A percentile compares a stretch with the other conserved stretches of the same genome.
These are phyloP conservation scores for Saccharomyces pastorianus DNA, from an alignment of 1,139 yeast species.

Conservation along the genomic window DNA sequence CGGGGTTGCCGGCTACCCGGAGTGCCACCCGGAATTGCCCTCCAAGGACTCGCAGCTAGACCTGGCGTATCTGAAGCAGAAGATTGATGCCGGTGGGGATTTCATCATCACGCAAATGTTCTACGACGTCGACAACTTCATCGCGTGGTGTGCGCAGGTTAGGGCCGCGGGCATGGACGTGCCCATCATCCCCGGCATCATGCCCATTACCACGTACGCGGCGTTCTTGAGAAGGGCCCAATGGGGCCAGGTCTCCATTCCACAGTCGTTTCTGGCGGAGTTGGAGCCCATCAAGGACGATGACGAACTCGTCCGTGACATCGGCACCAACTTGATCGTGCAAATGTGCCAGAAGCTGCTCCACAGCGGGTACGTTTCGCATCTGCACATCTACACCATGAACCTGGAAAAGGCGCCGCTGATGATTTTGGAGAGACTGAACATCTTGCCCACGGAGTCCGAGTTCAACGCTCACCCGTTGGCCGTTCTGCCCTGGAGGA, in stretches of 20 bases:
- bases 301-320: constrained; percentile 78
- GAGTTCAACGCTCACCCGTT: constrained; percentile 14
- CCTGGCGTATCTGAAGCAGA: constrained; percentile 66
- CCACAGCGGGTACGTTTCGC: constrained; percentile 67
- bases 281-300: constrained; percentile 85
- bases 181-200: constrained; percentile 94
- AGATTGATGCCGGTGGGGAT: constrained; percentile 87
- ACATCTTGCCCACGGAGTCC: constrained; percentile 38
- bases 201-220: constrained; percentile 95
- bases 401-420: constrained; percentile 84
- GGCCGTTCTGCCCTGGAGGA: constrained; percentile 72
- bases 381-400: constrained; percentile 94
- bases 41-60: constrained; percentile 48
- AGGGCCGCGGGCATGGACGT: constrained; percentile 68
- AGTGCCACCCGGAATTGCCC: constrained; percentile 60
- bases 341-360: constrained; percentile 74
- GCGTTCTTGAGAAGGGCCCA: constrained; percentile 87
- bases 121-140: constrained; percentile 80
- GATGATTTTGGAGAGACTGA: constrained; percentile 74
- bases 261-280: constrained; percentile 58
- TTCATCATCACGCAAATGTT: constrained; percentile 90
- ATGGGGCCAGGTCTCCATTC: constrained; percentile 84
- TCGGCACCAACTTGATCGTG: constrained; percentile 74
- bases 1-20: constrained; percentile 77
- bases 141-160: constrained; percentile 69